A percentile compares a stretch with the other conserved stretches of the same genome.
These are phyloP conservation scores for Candida schatavii DNA, from an alignment of 805 yeast species.

Conservation along the genomic window DNA sequence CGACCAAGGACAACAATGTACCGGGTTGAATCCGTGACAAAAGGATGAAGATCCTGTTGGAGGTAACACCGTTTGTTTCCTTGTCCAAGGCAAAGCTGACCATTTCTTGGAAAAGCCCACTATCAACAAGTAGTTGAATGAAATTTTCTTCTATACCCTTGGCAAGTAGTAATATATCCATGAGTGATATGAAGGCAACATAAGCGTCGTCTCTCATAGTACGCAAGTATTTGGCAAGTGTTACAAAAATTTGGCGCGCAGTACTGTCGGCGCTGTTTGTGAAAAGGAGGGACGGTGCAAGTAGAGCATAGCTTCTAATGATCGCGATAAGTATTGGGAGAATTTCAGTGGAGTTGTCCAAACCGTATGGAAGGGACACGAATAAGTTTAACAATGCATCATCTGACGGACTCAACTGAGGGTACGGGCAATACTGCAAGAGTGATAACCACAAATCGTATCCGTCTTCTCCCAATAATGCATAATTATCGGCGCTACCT, in stretches of 20 bases:
- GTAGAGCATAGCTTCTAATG: slow-evolving; percentile 58
- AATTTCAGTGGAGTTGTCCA: slow-evolving; percentile 72
- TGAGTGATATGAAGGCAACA: slow-evolving; percentile 49
- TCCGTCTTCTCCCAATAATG: slow-evolving; percentile 80
- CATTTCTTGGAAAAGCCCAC: slow-evolving; percentile 46
- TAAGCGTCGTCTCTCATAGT: slow-evolving; percentile 71
- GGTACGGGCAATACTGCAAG: slow-evolving; percentile 56
- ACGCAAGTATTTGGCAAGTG: slow-evolving; percentile 51
- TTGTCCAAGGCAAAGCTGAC: slow-evolving; percentile 41
- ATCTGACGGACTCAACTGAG: slow-evolving; percentile 5
- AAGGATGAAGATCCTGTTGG: slow-evolving; percentile 36
- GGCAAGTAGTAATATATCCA: slow-evolving; percentile 49
- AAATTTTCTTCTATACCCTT: slow-evolving; percentile 19
- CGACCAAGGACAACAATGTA: slow-evolving; percentile 33
- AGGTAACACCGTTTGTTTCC: slow-evolving; percentile 29
- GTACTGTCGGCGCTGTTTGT: slow-evolving; percentile 4
- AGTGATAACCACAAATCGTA: slow-evolving; percentile 78
- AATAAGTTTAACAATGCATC: slow-evolving; percentile 40
- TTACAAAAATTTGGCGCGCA: slow-evolving; percentile 43
- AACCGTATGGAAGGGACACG: slow-evolving; percentile 53
- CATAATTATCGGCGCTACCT: slow-evolving; percentile 26
- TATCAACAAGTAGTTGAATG: slow-evolving; percentile 19
- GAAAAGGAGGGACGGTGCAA: slow-evolving; percentile 41
- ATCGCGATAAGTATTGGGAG: slow-evolving; percentile 62
- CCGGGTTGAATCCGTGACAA: slow-evolving; percentile 35